These are phyloP conservation scores for Podospora australis DNA, from an alignment of 495 filamentous ascomycete species.

Conservation along the genomic window DNA sequence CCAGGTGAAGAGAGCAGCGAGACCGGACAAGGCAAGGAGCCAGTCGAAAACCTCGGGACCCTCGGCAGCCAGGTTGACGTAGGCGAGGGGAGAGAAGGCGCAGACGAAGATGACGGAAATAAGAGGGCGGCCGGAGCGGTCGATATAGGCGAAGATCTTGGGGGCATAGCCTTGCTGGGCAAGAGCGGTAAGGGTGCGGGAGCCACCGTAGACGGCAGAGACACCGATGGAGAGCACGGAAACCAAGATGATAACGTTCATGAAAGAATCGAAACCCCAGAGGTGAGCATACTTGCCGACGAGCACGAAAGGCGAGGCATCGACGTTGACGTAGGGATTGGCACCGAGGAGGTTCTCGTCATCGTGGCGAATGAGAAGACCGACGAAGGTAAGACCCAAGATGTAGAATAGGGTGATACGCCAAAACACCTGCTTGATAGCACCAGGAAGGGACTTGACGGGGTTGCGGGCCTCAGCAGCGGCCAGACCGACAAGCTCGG, in stretches of 20 bases:
- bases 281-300: constrained; percentile 62
- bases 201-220: constrained; percentile 61
- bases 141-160: constrained; percentile 53
- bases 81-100: constrained; percentile 48
- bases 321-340: constrained; percentile 42
- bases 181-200: constrained; percentile 61
- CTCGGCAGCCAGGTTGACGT: constrained; percentile 44
- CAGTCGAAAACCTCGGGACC: constrained; percentile 52
- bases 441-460: constrained; percentile 55
- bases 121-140: constrained; percentile 53
- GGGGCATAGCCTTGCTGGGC: constrained; percentile 52
- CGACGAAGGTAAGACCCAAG: constrained; percentile 64
- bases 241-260: constrained; percentile 68
- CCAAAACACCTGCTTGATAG: constrained; percentile 71
- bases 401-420: constrained; percentile 70
- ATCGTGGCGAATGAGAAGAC: constrained; percentile 59
- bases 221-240: constrained; percentile 64
- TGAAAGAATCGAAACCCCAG: constrained; percentile 58
- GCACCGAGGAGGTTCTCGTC: constrained; percentile 48
- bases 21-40: constrained; percentile 64
- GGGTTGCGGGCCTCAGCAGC: constrained; percentile 65
- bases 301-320: constrained; percentile 70
- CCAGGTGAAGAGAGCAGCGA: constrained; percentile 68
- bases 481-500: constrained; percentile 66
- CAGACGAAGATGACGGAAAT: constrained; percentile 39